phyloP scores from a whole-genome alignment of 176 grass and related monocot genomes.

The Cymbopogon citratus region DNA sequence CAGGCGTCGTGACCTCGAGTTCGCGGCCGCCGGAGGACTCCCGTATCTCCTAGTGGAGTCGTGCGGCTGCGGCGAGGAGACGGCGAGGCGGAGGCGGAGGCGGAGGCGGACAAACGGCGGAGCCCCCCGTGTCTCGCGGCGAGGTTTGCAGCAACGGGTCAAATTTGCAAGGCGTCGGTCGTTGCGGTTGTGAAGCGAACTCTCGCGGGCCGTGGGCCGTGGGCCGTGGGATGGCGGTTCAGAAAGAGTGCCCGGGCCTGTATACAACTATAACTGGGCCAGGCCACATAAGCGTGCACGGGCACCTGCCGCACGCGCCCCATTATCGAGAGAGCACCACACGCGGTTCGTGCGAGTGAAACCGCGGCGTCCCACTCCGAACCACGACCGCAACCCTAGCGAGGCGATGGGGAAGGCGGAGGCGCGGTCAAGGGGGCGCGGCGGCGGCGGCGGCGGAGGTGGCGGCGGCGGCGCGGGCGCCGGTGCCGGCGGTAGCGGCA shows the following conservation, averaged over 20 bases:
- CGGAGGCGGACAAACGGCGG: background rate
- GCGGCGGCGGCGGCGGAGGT: constrained; percentile 26
- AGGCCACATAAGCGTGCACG: background rate
- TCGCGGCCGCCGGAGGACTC: background rate
- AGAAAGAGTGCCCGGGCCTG: background rate
- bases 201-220: background rate
- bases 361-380: background rate
- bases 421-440: constrained; percentile 39
- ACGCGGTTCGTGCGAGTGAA: background rate
- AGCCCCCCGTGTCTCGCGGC: too few relatives aligned
- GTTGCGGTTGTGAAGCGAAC: background rate
- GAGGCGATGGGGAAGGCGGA: constrained; percentile 32
- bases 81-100: too few relatives aligned
- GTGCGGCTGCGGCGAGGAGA: too few relatives aligned
- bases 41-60: too few relatives aligned
- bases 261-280: background rate
- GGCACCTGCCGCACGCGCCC: background rate
- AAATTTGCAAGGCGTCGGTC: background rate
- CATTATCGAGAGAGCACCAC: background rate
- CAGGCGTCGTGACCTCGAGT: background rate
- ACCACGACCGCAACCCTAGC: too few relatives aligned
- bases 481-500: constrained; percentile 2
- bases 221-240: background rate
- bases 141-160: too few relatives aligned
- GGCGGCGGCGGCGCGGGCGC: background rate